Base-by-base conservation (phyloP, 768 basidiomycete species). In the Lactarius evosmus region DNA sequence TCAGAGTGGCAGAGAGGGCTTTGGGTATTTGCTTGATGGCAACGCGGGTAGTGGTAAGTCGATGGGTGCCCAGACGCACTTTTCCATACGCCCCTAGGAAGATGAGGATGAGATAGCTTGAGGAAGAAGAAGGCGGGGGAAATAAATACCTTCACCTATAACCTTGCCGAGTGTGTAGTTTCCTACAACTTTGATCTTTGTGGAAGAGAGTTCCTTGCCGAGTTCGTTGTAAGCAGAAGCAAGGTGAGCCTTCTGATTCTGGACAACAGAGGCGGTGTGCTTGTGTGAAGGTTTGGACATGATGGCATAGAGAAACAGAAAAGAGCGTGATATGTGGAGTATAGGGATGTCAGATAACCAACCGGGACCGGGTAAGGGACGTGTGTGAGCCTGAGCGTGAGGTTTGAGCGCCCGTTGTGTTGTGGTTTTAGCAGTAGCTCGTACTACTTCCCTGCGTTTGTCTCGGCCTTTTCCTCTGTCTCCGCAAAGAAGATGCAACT, bases 1-100 rank as follows among this genome's bases (percentile, higher is more conserved):
- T 99, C 44, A 99, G 82, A 19, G 90, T 83, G 7, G 95, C 84
- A 34, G 95, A 93, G 81, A 94, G 85, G 62, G 87, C 85, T 75
- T 98, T 98, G 40, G 96, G 93, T 67, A 98, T 96, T 76, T 98
- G 95, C 78, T 99, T 99, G 78, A 99, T 89, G 60, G 96, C 96
- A 69, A 96, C 95, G 58, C 93, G 85, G 51, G 88, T 88, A 7
- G 89, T 90, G 2, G 95, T 95, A 53, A 98, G 80, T 63, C 95
- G 89, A 74, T 99, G 95, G 0, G 90, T 93, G 58, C 95, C 97
- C 73, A 99, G 80, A 57, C 95, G 87, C 33, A 98, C 96, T 73
- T 94, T 95, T 40, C 96, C 96, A 74, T 95, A 98, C 51, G 96
- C 87, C 66, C 95, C 95, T 96, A 70, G 11, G 36, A 38, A 44